Base-by-base conservation (phyloP, 2,329 filamentous ascomycete species). In the Fonsecaea pugnacius region DNA sequence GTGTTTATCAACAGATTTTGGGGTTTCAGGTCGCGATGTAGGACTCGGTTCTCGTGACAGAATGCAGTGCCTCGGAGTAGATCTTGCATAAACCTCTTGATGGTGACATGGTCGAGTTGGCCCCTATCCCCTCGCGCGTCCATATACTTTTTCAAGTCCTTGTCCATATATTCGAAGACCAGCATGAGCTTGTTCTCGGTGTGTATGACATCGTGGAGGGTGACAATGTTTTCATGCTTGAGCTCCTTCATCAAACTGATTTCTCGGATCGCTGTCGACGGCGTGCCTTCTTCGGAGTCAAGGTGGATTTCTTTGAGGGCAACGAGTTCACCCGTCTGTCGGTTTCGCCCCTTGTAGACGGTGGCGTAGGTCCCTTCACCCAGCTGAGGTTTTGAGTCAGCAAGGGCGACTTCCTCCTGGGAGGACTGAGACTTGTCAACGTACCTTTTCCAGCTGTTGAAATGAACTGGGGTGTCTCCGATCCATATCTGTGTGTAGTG, bases 141-240 rank as follows among this genome's bases (percentile, higher is more conserved):
- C 95, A 99, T 99, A 79, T 97, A 98, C 75, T 96, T 92, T 83
- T 99, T 99, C 10, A 99, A 82, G 75, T 99, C 95, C 76, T 93
- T 92, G 79, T 99, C 95, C 94, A 99, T 97, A 79, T 89, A 96
- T 78, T 99, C 95, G 72, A 99, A 99, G 9, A 99, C 95, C 46
- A 99, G 88, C 95, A 99, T 99, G 63, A 99, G 87, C 78, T 99
- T 99, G 81, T 98, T 99, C 82, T 99, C 95, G 64, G 95, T 99
- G 79, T 99, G 95, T 73, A 99, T 98, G 62, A 99, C 95, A 83
- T 99, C 95, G 84, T 98, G 92, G 4, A 99, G 88, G 64, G 90
- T 91, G 72, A 99, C 93, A 70, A 99, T 98, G 76, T 97, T 98
- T 77, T 97, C 93, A 79, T 99, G 95, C 79, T 98, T 98, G 70